Evolutionary conservation across 2,329 filamentous ascomycete genomes (phyloP), one percentile per base, ranked within the genome.

Genomic region (Juglanconis sp.): DNA sequence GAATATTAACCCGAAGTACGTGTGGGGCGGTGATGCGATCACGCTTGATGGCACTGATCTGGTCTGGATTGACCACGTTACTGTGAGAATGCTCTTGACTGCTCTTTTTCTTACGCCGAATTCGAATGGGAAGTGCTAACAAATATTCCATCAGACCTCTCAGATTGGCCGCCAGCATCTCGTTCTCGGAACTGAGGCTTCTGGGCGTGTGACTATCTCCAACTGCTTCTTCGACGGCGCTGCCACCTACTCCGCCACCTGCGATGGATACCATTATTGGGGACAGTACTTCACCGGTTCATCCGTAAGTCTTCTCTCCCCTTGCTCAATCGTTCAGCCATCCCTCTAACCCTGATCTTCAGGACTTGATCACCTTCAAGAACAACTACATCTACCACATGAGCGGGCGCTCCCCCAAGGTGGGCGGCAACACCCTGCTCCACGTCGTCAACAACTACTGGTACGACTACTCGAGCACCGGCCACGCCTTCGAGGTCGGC

Each of bases 371-470:
- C 67, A 87, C 84, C 64, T 68, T 87, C 69, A 82, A 84, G 75
- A 76, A 77, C 65, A 87, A 87, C 78, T 86, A 85, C 75, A 75
- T 87, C 68, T 80, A 85, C 77, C 76, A 84, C 71, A 80, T 79
- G 49, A 79, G 77, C n/a, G 84, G 84, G 60, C 82, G 84, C 57
- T 73, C 75, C 15, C 84, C 83, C 66, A 86, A 86, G 75, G 75
- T 87, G 30, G 77, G 76, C 24, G 81, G 81, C 70, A 83, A 83
- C 58, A 77, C 85, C 55, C 73, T 77, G 15, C 72, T 87, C 57
- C 84, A 87, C 72, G 81, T 80, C 49, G 81, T 85, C 70, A 86
- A 86, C 81, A 87, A 86, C 78, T 85, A 82, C 79, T 86, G 77
- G 74, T 77, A 82, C 69, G 76, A 79, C 67, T 81, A 79, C 72